These are phyloP conservation scores for Venturia pyrina DNA, from an alignment of 2,329 filamentous ascomycete species.

Conservation along the genomic window DNA sequence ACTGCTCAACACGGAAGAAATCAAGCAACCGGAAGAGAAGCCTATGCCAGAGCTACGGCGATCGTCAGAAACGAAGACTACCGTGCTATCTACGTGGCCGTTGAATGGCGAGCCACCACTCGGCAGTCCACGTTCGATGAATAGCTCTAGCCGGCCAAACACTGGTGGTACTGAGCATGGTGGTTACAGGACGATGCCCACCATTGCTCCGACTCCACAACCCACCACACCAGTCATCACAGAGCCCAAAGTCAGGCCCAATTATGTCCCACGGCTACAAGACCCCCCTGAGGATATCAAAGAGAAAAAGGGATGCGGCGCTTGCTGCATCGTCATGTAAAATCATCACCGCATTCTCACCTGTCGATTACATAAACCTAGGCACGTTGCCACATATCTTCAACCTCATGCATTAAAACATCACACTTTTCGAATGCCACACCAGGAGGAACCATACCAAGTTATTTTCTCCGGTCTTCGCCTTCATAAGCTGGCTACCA, in stretches of 20 bases:
- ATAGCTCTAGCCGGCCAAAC: slow-evolving; percentile 23
- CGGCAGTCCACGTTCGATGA: slow-evolving; percentile 6
- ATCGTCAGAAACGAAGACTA: slow-evolving; percentile 9
- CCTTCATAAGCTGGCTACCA: not conserved
- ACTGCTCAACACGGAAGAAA: slow-evolving; percentile 59
- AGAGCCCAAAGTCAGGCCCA: slow-evolving; percentile 18
- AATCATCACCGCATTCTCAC: not conserved
- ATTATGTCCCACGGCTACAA: slow-evolving; percentile 40
- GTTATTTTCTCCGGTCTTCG: not conserved
- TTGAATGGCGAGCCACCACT: not conserved
- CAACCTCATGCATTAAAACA: not conserved
- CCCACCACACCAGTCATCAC: slow-evolving; percentile 13
- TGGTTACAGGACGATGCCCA: slow-evolving; percentile 41
- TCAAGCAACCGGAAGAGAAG: not conserved
- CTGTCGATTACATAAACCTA: not conserved
- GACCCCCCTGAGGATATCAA: slow-evolving; percentile 44
- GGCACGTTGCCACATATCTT: not conserved
- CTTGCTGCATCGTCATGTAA: slow-evolving; percentile 68
- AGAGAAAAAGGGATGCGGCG: slow-evolving; percentile 51
- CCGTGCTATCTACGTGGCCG: not conserved
- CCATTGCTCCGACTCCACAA: slow-evolving; percentile 20
- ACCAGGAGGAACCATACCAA: not conserved
- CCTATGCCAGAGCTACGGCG: slow-evolving; percentile 16
- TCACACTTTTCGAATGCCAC: not conserved
- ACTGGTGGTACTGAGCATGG: slow-evolving; percentile 32